Evolutionary conservation across 805 yeast genomes (phyloP).

Genomic region (Candida chilensis): DNA sequence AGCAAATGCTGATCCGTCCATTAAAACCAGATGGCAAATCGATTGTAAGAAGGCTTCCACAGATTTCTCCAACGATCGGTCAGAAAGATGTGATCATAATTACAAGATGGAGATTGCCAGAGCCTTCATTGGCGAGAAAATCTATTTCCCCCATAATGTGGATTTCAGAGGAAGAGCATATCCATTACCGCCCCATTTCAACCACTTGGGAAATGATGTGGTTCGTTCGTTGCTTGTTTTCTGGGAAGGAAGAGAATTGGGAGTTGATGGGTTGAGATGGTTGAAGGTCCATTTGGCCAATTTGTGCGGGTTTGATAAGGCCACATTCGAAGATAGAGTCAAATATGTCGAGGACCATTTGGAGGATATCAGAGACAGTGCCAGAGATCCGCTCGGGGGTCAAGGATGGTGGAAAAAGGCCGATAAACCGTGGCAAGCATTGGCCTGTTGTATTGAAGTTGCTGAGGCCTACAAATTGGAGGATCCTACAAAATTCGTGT

Average conservation of each 20-base stretch:
- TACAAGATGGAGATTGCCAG: constrained; percentile 36
- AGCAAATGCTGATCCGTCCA: constrained; percentile 26
- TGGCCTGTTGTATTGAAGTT: constrained; percentile 62
- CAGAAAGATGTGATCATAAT: constrained; percentile 34
- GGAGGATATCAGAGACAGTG: constrained; percentile 46
- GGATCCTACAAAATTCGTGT: constrained; percentile 57
- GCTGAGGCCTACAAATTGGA: constrained; percentile 48
- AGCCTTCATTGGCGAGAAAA: constrained; percentile 56
- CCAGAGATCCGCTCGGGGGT: constrained; percentile 49
- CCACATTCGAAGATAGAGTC: constrained; percentile 55
- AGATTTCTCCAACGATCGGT: constrained; percentile 21
- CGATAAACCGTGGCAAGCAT: constrained; percentile 80
- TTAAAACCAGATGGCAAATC: constrained; percentile 20
- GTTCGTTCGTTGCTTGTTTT: constrained; percentile 63
- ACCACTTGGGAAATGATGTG: constrained; percentile 74
- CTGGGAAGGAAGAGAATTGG: constrained; percentile 70
- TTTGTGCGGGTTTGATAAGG: constrained; percentile 67
- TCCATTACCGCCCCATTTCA: constrained; percentile 73
- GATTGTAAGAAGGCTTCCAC: constrained; percentile 19
- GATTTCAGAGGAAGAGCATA: constrained; percentile 84
- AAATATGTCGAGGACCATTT: constrained; percentile 49
- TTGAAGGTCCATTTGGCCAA: constrained; percentile 69
- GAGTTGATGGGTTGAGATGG: constrained; percentile 61
- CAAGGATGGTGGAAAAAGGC: constrained; percentile 63
- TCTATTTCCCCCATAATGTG: constrained; percentile 72